phyloP scores from a whole-genome alignment of 192 early-diverging fungal species.

The Gigaspora rosea region DNA sequence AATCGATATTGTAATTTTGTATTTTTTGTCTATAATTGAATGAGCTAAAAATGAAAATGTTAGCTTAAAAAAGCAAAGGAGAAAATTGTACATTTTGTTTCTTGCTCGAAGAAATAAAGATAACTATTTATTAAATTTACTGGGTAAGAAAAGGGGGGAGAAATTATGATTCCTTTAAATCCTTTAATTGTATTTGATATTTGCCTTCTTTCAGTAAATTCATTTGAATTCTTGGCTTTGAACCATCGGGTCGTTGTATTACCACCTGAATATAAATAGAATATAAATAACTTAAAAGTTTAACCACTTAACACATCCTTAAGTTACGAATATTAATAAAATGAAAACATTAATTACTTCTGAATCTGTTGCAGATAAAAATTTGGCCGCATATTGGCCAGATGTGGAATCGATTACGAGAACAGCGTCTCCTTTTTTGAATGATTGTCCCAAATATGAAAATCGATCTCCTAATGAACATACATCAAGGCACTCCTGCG shows the following conservation, averaged over 20 bases:
- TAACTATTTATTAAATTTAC: no score
- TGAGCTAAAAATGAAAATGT: no score
- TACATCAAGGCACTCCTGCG: background rate
- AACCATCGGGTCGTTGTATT: slow-evolving; percentile 30
- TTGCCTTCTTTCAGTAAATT: slow-evolving; percentile 27
- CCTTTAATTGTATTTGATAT: slow-evolving; percentile 32
- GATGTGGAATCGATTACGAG: slow-evolving; percentile 27
- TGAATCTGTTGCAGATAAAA: slow-evolving; percentile 4
- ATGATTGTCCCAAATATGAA: background rate
- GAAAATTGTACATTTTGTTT: no score
- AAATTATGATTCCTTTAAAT: slow-evolving; percentile 13
- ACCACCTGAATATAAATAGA: background rate
- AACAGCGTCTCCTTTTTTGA: slow-evolving; percentile 23
- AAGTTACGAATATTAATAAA: background rate
- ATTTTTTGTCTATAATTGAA: no score
- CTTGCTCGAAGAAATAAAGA: no score
- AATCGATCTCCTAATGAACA: slow-evolving; percentile 18
- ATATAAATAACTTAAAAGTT: background rate
- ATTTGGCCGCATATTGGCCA: slow-evolving; percentile 30
- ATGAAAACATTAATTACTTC: slow-evolving; percentile 8
- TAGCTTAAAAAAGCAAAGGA: no score
- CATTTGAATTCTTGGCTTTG: slow-evolving; percentile 23
- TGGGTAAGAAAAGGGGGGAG: background rate
- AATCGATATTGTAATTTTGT: no score
- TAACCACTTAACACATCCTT: background rate